These are phyloP conservation scores for Teunomyces tritomae DNA, from an alignment of 805 yeast species.

Conservation along the genomic window DNA sequence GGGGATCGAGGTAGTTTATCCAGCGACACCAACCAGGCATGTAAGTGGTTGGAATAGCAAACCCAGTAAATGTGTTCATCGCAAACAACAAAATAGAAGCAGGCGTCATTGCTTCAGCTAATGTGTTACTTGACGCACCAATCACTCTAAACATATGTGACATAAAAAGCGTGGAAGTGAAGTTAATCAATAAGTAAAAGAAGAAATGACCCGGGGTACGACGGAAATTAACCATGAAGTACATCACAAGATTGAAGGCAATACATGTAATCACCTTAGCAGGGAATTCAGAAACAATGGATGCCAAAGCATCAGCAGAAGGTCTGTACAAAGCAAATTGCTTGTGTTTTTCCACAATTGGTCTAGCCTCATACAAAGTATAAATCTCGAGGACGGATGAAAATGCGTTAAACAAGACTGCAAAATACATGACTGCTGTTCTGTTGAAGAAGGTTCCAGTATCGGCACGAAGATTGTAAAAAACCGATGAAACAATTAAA, in stretches of 20 bases:
- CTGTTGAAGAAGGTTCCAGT: slow-evolving; percentile 60
- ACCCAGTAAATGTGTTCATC: slow-evolving; percentile 53
- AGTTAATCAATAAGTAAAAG: slow-evolving; percentile 22
- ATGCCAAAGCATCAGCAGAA: slow-evolving; percentile 67
- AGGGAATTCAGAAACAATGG: slow-evolving; percentile 61
- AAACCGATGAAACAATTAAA: slow-evolving; percentile 59
- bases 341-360: slow-evolving; percentile 69
- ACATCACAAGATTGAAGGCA: slow-evolving; percentile 30
- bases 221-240: slow-evolving; percentile 27
- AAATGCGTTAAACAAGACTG: slow-evolving; percentile 60
- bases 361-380: slow-evolving; percentile 56
- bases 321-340: slow-evolving; percentile 72
- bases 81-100: slow-evolving; percentile 50
- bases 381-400: slow-evolving; percentile 59
- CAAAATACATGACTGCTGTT: slow-evolving; percentile 62
- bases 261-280: slow-evolving; percentile 43
- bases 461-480: slow-evolving; percentile 47
- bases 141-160: slow-evolving; percentile 33
- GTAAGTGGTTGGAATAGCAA: slow-evolving; percentile 53
- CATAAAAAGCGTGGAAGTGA: slow-evolving; percentile 25
- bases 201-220: slow-evolving; percentile 22
- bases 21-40: slow-evolving; percentile 66
- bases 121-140: slow-evolving; percentile 23
- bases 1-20: slow-evolving; percentile 60
- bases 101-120: slow-evolving; percentile 58